phyloP scores from a whole-genome alignment of 352 stramenopile genomes.

The Globisporangium apiculatum region DNA sequence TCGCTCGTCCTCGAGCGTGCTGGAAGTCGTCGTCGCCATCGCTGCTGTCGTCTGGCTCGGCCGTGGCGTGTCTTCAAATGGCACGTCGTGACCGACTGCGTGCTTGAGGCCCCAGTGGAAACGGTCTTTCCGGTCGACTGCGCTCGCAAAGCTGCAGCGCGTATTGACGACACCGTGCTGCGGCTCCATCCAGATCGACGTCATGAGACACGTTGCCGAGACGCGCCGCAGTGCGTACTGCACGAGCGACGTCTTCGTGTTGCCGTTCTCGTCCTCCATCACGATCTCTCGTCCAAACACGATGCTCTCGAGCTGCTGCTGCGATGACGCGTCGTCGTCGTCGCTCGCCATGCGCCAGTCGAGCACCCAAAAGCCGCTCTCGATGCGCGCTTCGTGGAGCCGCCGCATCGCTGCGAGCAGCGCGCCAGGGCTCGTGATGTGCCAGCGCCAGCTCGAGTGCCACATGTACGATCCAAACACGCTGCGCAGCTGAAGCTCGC shows the following conservation, averaged over 20 bases:
- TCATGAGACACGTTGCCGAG: constrained; percentile 74
- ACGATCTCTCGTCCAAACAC: constrained; percentile 77
- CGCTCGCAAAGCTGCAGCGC: constrained; percentile 22
- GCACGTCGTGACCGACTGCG: constrained; percentile 58
- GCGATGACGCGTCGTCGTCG: constrained; percentile 22
- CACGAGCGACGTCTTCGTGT: constrained; percentile 62
- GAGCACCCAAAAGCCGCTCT: constrained; percentile 76
- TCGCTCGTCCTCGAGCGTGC: constrained; percentile 24
- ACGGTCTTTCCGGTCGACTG: constrained; percentile 35
- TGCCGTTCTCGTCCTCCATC: constrained; percentile 76
- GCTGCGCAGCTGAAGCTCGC: constrained; percentile 59
- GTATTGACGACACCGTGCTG: constrained; percentile 69
- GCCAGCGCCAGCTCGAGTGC: constrained; percentile 83
- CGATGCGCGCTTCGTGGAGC: constrained; percentile 62
- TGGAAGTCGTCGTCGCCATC: neutral
- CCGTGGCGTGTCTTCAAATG: constrained; percentile 30
- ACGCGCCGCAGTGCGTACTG: constrained; percentile 75
- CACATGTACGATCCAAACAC: constrained; percentile 86
- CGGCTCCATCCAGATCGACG: constrained; percentile 87
- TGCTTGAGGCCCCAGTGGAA: constrained; percentile 68
- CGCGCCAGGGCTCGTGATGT: constrained; percentile 45
- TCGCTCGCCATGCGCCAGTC: constrained; percentile 73
- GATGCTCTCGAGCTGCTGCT: constrained; percentile 56
- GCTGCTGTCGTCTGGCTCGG: constrained; percentile 1
- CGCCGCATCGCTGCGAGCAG: constrained; percentile 61